A percentile compares a stretch with the other conserved stretches of the same genome.
Conservation (phyloP, 2,329 filamentous ascomycete genomes). For the Trichoderma brevicompactum region DNA sequence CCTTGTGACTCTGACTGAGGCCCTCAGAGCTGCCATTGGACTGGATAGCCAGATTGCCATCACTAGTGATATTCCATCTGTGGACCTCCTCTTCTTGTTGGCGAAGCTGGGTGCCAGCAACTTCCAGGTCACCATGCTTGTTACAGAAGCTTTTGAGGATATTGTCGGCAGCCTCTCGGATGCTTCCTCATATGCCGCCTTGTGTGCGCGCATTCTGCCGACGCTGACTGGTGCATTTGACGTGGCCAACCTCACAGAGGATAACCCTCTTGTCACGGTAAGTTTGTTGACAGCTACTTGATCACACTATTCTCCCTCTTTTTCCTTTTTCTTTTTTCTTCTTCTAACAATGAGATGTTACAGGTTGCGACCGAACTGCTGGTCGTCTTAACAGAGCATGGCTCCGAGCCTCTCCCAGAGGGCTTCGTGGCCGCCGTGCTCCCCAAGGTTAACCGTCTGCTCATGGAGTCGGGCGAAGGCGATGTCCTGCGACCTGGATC, state of each 20-base stretch:
- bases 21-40: constrained; percentile 79
- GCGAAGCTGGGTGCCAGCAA: constrained; percentile 87
- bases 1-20: constrained; percentile 86
- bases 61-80: constrained; percentile 70
- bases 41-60: constrained; percentile 78
- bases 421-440: constrained; percentile 85
- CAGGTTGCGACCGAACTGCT: constrained; percentile 83
- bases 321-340: no score
- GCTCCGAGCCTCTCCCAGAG: constrained; percentile 79
- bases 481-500: constrained; percentile 87
- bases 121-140: constrained; percentile 86
- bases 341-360: constrained; percentile 21
- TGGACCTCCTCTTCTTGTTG: constrained; percentile 84
- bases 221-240: constrained; percentile 89
- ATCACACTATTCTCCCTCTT: no score
- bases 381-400: constrained; percentile 78
- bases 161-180: constrained; percentile 73
- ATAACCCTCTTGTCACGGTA: constrained; percentile 80
- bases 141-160: constrained; percentile 90
- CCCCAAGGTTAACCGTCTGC: constrained; percentile 81
- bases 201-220: constrained; percentile 86
- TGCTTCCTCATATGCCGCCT: constrained; percentile 70
- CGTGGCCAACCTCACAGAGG: constrained; percentile 80
- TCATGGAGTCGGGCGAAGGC: constrained; percentile 84
- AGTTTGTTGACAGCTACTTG: constrained; percentile 36